Conservation (phyloP, 78 protist species). For the Tieghemostelium lacteum region DNA sequence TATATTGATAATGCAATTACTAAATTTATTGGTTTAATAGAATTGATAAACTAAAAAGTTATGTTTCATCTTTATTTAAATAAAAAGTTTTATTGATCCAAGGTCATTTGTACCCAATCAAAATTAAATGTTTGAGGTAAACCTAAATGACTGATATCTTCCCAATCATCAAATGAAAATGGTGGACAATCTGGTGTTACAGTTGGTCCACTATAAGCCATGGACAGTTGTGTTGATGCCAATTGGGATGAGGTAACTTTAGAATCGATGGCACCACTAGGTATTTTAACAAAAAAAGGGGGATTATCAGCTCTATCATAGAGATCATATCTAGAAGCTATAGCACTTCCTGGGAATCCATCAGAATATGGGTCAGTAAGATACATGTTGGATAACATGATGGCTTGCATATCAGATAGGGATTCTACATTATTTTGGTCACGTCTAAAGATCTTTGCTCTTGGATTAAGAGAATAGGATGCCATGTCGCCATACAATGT, state of each 20-base stretch:
- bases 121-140: slow-evolving; percentile 39
- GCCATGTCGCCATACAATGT: slow-evolving; percentile 21
- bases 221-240: background rate
- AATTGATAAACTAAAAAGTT: too few species aligned
- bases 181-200: slow-evolving; percentile 41
- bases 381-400: slow-evolving; percentile 87
- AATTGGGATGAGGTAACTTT: background rate
- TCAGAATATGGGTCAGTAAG: slow-evolving; percentile 81
- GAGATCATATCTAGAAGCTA: slow-evolving; percentile 86
- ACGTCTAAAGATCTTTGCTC: slow-evolving; percentile 80
- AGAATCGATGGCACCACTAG: slow-evolving; percentile 53
- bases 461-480: slow-evolving; percentile 71
- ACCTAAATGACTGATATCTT: slow-evolving; percentile 8
- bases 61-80: too few species aligned
- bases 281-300: background rate
- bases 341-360: slow-evolving; percentile 86
- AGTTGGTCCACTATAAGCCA: slow-evolving; percentile 38
- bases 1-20: too few species aligned
- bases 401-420: slow-evolving; percentile 63
- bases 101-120: slow-evolving; percentile 42
- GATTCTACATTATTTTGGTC: slow-evolving; percentile 36
- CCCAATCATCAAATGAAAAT: slow-evolving; percentile 17
- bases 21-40: too few species aligned
- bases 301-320: slow-evolving; percentile 19
- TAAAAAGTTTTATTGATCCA: too few species aligned